Percentiles rank a stretch among this genome's conserved stretches.
phyloP scores from a whole-genome alignment of 2,329 filamentous ascomycete species.

The Chalaropsis ovoidea region DNA sequence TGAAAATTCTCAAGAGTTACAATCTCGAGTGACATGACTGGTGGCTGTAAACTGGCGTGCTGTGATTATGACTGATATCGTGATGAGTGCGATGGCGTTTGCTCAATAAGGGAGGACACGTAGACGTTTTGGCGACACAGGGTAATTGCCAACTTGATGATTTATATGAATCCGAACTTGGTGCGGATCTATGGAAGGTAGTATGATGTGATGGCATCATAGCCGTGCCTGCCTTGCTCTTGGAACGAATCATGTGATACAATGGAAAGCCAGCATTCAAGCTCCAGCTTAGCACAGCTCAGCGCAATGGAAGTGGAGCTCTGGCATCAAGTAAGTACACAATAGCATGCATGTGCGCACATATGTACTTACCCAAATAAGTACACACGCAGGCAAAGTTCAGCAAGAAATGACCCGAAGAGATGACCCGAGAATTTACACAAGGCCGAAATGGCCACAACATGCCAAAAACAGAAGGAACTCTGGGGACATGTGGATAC shows the following conservation, averaged over 20 bases:
- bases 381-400: background rate
- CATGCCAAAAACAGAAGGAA: no score
- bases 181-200: background rate
- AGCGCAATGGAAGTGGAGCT: background rate
- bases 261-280: background rate
- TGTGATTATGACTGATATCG: background rate
- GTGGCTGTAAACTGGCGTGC: background rate
- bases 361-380: background rate
- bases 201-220: background rate
- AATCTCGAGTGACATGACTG: slow-evolving; percentile 34
- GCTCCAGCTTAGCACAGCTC: background rate
- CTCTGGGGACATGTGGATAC: no score
- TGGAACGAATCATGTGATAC: background rate
- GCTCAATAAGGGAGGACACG: background rate
- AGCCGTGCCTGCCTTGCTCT: background rate
- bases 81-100: background rate
- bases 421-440: no score
- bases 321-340: background rate
- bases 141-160: background rate
- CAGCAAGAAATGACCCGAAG: background rate
- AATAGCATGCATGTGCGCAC: background rate
- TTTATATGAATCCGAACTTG: background rate
- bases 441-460: no score
- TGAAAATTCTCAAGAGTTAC: slow-evolving; percentile 45
- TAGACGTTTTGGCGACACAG: background rate